Evolutionary conservation across 768 basidiomycete genomes (phyloP).

Genomic region (Suillus luteus): DNA sequence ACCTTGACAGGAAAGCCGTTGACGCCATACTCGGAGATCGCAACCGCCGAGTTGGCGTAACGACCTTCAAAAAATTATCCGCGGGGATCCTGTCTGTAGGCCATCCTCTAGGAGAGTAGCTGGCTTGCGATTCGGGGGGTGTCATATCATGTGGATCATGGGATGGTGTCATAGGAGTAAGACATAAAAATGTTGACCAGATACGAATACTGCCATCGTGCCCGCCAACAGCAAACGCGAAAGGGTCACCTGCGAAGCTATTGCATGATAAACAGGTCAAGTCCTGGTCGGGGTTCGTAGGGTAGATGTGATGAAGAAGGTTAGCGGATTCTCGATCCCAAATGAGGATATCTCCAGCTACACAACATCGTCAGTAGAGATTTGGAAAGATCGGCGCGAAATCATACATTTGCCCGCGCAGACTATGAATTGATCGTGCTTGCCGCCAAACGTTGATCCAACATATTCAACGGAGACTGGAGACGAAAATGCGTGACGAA

Average conservation of each 20-base stretch:
- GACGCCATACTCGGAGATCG: conserved; percentile 7
- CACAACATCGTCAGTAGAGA: conserved; percentile 10
- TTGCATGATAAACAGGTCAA: conserved; percentile 85
- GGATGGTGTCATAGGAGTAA: not conserved
- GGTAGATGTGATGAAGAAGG: conserved; percentile 67
- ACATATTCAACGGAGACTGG: conserved; percentile 73
- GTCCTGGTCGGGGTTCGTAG: conserved; percentile 61
- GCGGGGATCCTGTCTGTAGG: not conserved
- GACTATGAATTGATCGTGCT: conserved; percentile 74
- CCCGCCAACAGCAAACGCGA: conserved; percentile 69
- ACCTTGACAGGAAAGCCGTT: conserved; percentile 1
- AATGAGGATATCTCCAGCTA: conserved; percentile 81
- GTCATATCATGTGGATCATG: not conserved
- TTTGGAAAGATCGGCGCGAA: not conserved
- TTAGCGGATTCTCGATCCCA: conserved; percentile 84
- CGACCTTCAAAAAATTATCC: not conserved
- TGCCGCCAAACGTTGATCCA: conserved; percentile 82
- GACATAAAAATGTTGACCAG: conserved; percentile 51
- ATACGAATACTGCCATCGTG: conserved; percentile 76
- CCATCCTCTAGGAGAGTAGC: conserved; percentile 9
- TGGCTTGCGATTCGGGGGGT: conserved; percentile 12
- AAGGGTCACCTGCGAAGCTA: conserved; percentile 50
- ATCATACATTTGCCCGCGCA: conserved; percentile 71
- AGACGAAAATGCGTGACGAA: conserved; percentile 74
- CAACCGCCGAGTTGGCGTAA: not conserved